These are phyloP conservation scores for Bipolaris victoriae DNA, from an alignment of 2,329 filamentous ascomycete species.

Conservation along the genomic window DNA sequence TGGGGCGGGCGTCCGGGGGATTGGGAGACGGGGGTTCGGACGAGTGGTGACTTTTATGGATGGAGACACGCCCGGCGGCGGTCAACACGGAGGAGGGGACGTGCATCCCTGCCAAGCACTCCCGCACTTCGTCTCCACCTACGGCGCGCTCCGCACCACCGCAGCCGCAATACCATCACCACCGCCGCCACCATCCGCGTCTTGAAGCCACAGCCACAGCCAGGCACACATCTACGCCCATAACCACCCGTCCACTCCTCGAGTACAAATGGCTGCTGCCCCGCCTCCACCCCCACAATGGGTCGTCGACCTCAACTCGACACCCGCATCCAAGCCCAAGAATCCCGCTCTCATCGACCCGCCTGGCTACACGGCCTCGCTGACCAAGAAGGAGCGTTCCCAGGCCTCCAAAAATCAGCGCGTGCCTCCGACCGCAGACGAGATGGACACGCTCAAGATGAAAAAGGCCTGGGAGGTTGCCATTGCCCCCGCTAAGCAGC, in stretches of 20 bases:
- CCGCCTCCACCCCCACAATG: constrained; percentile 70
- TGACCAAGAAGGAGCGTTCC: constrained; percentile 50
- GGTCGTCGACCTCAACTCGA: constrained; percentile 78
- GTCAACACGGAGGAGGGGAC: constrained; percentile 33
- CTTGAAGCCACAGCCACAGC: neutral
- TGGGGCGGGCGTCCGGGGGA: neutral
- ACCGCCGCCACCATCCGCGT: neutral
- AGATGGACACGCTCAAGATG: constrained; percentile 94
- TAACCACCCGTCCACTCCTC: neutral
- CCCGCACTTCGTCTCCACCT: neutral
- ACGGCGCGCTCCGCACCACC: constrained; percentile 8
- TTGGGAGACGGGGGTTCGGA: constrained; percentile 5
- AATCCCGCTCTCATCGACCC: constrained; percentile 77
- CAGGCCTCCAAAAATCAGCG: constrained; percentile 55
- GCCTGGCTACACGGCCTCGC: constrained; percentile 73
- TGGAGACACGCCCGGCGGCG: constrained; percentile 17
- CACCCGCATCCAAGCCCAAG: constrained; percentile 71
- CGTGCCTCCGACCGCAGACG: constrained; percentile 74
- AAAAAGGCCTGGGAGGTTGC: constrained; percentile 99
- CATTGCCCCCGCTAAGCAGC: constrained; percentile 86
- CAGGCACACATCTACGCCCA: neutral
- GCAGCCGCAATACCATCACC: constrained; percentile 1
- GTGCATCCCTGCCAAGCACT: constrained; percentile 31
- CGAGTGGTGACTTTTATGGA: constrained; percentile 23
- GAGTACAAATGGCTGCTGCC: constrained; percentile 25